phyloP scores from a whole-genome alignment of 805 yeast species.

The Maudiozyma saulgeensis region DNA sequence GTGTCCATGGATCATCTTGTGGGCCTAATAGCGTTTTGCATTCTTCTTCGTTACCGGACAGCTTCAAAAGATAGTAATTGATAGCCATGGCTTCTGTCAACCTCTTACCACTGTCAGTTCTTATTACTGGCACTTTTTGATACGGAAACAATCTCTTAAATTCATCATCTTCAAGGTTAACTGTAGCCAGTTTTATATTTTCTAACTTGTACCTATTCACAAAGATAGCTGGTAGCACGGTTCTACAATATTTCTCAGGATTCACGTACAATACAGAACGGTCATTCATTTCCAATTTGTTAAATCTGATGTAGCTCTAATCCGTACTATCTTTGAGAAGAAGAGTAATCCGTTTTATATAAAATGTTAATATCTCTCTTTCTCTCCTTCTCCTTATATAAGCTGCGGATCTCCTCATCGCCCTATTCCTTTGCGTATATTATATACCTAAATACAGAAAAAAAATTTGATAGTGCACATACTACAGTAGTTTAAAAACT shows the following conservation, averaged over 20 bases:
- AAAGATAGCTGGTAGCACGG: neutral
- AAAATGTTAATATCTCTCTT: too few species aligned
- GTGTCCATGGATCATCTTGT: neutral
- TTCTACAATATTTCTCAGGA: neutral
- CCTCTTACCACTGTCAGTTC: neutral
- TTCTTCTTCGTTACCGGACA: slow-evolving; percentile 27
- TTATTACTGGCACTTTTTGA: neutral
- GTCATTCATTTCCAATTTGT: neutral
- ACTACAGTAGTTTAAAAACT: too few species aligned
- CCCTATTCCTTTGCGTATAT: too few species aligned
- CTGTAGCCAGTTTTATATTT: neutral
- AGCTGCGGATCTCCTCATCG: too few species aligned
- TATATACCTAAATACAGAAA: too few species aligned
- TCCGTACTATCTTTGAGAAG: too few species aligned
- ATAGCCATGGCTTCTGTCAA: neutral
- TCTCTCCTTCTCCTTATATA: too few species aligned
- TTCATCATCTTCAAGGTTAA: neutral
- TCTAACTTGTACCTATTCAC: neutral
- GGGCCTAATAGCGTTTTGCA: slow-evolving; percentile 43
- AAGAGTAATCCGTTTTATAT: too few species aligned
- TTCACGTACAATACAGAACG: neutral
- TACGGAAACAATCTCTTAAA: neutral
- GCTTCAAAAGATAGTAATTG: slow-evolving; percentile 34
- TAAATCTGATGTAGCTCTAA: too few species aligned
- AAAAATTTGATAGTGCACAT: too few species aligned